Conservation (phyloP, 805 yeast genomes). For the Wickerhamomyces hampshirensis region DNA sequence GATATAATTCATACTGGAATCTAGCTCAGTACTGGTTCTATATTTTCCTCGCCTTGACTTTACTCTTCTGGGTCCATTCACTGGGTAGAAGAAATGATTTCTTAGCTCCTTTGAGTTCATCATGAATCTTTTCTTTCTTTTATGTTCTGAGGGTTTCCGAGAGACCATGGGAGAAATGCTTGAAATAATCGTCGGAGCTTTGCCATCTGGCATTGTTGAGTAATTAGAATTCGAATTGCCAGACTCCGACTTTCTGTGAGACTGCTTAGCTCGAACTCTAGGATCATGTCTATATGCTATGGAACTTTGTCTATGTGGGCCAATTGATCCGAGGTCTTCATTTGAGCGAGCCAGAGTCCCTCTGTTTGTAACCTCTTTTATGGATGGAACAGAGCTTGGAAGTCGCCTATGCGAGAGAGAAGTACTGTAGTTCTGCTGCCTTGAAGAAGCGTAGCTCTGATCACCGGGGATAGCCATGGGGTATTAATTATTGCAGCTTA, state of each 20-base stretch:
- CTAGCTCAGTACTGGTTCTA: constrained; percentile 20
- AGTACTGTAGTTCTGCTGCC: constrained; percentile 1
- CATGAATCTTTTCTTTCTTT: constrained; percentile 19
- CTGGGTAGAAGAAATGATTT: constrained; percentile 21
- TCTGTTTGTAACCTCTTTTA: constrained; percentile 9
- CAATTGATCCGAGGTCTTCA: constrained; percentile 3
- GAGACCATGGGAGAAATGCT: constrained; percentile 12
- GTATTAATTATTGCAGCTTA: too few relatives aligned
- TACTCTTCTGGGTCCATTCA: constrained; percentile 20
- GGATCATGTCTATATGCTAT: constrained; percentile 5
- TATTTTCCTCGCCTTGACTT: constrained; percentile 22
- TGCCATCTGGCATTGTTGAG: constrained; percentile 8
- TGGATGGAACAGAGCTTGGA: constrained; percentile 6
- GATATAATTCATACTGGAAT: constrained; percentile 20
- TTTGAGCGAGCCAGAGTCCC: constrained; percentile 5
- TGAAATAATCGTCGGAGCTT: constrained; percentile 18
- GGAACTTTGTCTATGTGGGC: not conserved
- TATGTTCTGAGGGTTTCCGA: constrained; percentile 12
- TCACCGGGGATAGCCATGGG: constrained; percentile 1
- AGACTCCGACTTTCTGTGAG: not conserved
- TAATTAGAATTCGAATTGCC: not conserved
- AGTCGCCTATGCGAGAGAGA: constrained; percentile 5
- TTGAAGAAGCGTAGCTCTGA: constrained; percentile 1
- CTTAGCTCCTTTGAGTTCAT: constrained; percentile 16
- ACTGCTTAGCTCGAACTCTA: constrained; percentile 1